Percentiles rank a stretch among this genome's conserved stretches.
Evolutionary conservation across 2,329 filamentous ascomycete genomes (phyloP).

Genomic region (Chaetoscypha palmicola): DNA sequence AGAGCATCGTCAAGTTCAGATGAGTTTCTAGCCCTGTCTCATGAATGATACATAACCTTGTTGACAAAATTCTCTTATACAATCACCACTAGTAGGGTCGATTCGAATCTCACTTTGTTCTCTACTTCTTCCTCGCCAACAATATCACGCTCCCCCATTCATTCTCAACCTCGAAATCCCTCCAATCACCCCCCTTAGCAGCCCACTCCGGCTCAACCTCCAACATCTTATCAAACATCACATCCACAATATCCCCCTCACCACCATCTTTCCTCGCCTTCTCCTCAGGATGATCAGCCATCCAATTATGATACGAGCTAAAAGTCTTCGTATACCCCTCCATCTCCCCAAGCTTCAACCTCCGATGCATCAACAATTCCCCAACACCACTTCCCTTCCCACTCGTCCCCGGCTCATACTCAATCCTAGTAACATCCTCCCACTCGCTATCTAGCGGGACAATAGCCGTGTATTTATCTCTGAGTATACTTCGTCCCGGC

Average conservation of each 20-base stretch:
- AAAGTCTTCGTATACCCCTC: slow-evolving; percentile 57
- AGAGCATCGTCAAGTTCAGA: no score
- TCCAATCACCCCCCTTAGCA: slow-evolving; percentile 42
- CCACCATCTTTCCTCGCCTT: slow-evolving; percentile 47
- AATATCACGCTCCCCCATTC: slow-evolving; percentile 57
- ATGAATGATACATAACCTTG: no score
- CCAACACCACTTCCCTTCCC: slow-evolving; percentile 35
- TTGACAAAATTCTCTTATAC: no score
- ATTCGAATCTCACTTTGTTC: neutral
- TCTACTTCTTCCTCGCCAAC: slow-evolving; percentile 41
- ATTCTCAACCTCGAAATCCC: slow-evolving; percentile 46
- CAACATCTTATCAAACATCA: slow-evolving; percentile 52
- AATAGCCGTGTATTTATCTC: slow-evolving; percentile 44
- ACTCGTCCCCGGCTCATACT: slow-evolving; percentile 48
- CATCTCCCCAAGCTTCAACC: slow-evolving; percentile 48
- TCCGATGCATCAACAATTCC: slow-evolving; percentile 45
- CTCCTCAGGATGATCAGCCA: slow-evolving; percentile 44
- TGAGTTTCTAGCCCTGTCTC: no score
- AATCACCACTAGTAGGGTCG: no score
- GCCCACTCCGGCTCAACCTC: slow-evolving; percentile 47
- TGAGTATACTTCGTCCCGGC: slow-evolving; percentile 49
- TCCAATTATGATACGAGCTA: slow-evolving; percentile 53
- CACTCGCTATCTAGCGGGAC: slow-evolving; percentile 45
- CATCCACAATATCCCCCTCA: slow-evolving; percentile 53
- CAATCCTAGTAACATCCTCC: slow-evolving; percentile 44